Evolutionary conservation across 2,329 filamentous ascomycete genomes (phyloP), one percentile per base, ranked within the genome.

Genomic region (Aspergillus sp.): DNA sequence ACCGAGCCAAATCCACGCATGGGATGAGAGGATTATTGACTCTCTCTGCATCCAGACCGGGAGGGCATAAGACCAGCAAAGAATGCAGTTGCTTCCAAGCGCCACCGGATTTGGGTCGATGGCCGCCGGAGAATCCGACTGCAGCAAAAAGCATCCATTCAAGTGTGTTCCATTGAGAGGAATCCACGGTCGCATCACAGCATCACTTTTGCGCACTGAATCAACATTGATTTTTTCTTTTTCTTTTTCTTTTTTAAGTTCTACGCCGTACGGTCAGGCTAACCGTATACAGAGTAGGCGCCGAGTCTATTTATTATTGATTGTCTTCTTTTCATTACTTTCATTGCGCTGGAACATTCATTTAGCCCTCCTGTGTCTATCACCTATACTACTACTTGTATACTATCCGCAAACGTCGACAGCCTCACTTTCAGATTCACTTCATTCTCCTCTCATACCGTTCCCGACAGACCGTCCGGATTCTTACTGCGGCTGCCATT

Each of bases 341-440:
- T 32, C 5, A 32, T 32, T 32, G 30, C 30, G 30, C 8, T 32
- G 30, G 30, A 2, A 32, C 30, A 32, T 32, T 5, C 19, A 19
- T 19, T 19, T 19, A 19, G 19, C 19, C 19, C 19, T 19, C 19
- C 19, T 19, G 19, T 19, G 19, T 19, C 19, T 19, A 19, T 19
- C 19, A 19, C 19, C 19, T 12, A 35, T 12, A 35, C 33, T 8
- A 8, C 33, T 41, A 27, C 10, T 41, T n/a, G 36, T 27, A 42
- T 19, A 39, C n/a, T 34, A 43, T 12, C 40, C 34, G 42, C 42
- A 48, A 45, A 42, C 42, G 38, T 44, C 32, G 36, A 43, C 47
- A 49, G 47, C 47, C 47, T 49, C 47, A 49, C 47, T 49, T 43
- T 49, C 45, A 5, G 29, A 29, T 10, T 39, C 27, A 19, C 1